Base-by-base conservation (phyloP, 768 basidiomycete genomes). In the Gymnopilus dilepis region DNA sequence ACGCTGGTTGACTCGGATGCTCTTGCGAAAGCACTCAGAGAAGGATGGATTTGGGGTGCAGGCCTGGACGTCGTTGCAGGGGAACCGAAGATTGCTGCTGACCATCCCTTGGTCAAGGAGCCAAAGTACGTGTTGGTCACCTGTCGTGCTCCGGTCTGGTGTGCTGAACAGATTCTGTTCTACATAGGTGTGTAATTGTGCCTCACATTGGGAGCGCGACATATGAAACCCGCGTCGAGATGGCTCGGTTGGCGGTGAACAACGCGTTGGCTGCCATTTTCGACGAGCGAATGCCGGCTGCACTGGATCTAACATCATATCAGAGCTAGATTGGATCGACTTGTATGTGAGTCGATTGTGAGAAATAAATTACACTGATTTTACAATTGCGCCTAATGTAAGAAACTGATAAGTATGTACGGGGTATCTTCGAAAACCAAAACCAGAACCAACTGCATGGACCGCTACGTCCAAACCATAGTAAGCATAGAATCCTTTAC, bases 181-280 rank as follows among this genome's bases (percentile, higher is more conserved):
- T 68, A n/a, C n/a, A n/a, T n/a, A 94, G 91, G 71, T 93, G 90
- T 64, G 81, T 90, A 7, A 83, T 97, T 11, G 65, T 99, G 30
- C 97, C 97, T 0, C 97, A 99, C 69, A 88, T 99, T 53, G 97
- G 86, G 19, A 94, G 92, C 64, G 96, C 93, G 3, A 96, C 95
- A 15, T 77, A 86, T 9, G 92, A 97, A 75, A 94, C 95, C 2
- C 81, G 95, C 56, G 72, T 84, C 54, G 89, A 81, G 7, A 97
- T 97, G 95, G 93, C 89, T 0, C 84, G 81, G 2, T 75, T 92
- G 33, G 91, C 90, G 1, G 89, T 82, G 3, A 79, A 84, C 58
- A 95, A 94, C 69, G 67, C 90, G 52, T 69, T 93, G 4, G 86
- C 82, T 0, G 91, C 82, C 6, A 64, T 90, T 1, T 73, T 76